Evolutionary conservation across 257 asterid genomes (phyloP).

Genomic region (Linderniella brevidens): DNA sequence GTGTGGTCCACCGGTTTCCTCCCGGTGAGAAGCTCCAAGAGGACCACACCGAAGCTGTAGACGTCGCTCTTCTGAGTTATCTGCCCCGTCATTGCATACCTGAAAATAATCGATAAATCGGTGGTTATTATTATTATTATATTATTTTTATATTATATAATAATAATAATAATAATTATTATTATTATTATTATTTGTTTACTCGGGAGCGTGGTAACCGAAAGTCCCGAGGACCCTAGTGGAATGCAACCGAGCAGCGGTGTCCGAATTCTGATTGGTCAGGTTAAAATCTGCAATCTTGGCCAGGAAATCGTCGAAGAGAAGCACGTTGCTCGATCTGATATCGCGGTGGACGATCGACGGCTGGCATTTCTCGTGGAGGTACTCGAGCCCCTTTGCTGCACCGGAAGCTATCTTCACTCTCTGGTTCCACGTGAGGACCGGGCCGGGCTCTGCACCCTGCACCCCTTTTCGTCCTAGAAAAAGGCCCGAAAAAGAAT

Average conservation of each 20-base stretch:
- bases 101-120: conserved; percentile 2
- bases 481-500: not conserved
- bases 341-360: conserved; percentile 75
- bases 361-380: conserved; percentile 84
- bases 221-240: conserved; percentile 83
- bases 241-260: conserved; percentile 83
- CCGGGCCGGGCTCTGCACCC: conserved; percentile 91
- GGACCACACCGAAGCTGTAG: conserved; percentile 80
- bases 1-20: conserved; percentile 90
- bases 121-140: not conserved
- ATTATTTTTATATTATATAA: no score
- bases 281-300: conserved; percentile 73
- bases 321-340: conserved; percentile 80
- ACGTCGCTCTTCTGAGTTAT: conserved; percentile 84
- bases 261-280: conserved; percentile 72
- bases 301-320: conserved; percentile 58
- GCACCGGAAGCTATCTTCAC: conserved; percentile 80
- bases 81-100: conserved; percentile 95
- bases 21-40: conserved; percentile 66
- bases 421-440: conserved; percentile 58
- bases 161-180: not conserved
- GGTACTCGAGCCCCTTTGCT: conserved; percentile 65
- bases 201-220: conserved; percentile 90
- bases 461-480: conserved; percentile 81
- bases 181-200: no score